phyloP scores from a whole-genome alignment of 2,329 filamentous ascomycete genomes.

The Colletotrichum coccodes region DNA sequence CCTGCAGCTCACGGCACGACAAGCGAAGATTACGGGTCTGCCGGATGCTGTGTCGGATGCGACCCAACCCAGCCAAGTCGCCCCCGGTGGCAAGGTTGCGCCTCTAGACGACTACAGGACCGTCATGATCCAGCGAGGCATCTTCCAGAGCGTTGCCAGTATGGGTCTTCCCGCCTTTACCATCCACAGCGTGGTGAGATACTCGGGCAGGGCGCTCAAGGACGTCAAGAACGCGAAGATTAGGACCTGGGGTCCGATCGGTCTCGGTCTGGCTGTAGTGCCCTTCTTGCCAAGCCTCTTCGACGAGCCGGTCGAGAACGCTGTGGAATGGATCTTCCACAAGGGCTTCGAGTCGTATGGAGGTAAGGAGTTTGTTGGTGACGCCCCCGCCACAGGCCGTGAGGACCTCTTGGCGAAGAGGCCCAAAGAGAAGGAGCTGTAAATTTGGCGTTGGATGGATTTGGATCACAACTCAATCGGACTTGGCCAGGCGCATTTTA shows the following conservation, averaged over 20 bases:
- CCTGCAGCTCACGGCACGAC: constrained; percentile 60
- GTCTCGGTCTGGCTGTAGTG: constrained; percentile 80
- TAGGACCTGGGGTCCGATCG: constrained; percentile 90
- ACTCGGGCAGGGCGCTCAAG: constrained; percentile 89
- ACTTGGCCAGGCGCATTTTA: constrained; percentile 20
- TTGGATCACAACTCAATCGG: constrained; percentile 15
- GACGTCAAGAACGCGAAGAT: constrained; percentile 78
- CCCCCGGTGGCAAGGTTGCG: constrained; percentile 58
- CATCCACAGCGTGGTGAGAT: constrained; percentile 91
- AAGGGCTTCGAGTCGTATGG: constrained; percentile 80
- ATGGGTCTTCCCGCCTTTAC: constrained; percentile 97
- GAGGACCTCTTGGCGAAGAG: constrained; percentile 54
- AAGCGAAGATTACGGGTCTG: constrained; percentile 60
- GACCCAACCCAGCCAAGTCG: constrained; percentile 6
- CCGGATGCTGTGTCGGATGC: constrained; percentile 25
- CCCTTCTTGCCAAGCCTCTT: constrained; percentile 87
- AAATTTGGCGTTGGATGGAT: constrained; percentile 7
- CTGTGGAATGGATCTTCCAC: constrained; percentile 91
- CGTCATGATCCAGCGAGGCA: constrained; percentile 88
- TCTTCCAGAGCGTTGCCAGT: constrained; percentile 90
- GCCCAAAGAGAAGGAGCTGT: constrained; percentile 37
- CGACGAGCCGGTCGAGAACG: constrained; percentile 91
- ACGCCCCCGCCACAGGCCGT: constrained; percentile 63
- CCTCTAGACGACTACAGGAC: constrained; percentile 90
- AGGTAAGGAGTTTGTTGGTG: constrained; percentile 66